These are phyloP conservation scores for Sechiopsis laciniata DNA, from an alignment of 306 rosid genomes.

Conservation along the genomic window DNA sequence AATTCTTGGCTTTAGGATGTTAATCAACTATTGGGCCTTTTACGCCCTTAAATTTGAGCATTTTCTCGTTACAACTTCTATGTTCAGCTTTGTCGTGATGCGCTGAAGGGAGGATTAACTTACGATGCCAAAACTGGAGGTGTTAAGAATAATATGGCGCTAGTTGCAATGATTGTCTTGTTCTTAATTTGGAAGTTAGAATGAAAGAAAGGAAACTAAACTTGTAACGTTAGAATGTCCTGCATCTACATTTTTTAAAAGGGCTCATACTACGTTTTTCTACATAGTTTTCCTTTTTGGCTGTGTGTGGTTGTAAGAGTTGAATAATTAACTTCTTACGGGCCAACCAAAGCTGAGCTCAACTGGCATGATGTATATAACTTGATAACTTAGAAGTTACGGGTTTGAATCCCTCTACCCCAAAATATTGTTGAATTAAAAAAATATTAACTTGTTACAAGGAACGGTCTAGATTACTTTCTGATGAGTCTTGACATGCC, in stretches of 20 bases:
- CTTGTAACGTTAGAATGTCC: not conserved
- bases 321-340: not conserved
- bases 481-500: conserved; percentile 8
- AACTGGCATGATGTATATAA: no score
- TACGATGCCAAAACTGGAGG: not conserved
- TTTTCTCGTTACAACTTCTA: not conserved
- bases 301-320: not conserved
- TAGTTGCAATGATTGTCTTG: not conserved
- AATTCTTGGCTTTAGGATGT: not conserved
- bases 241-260: not conserved
- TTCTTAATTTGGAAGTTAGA: not conserved
- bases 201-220: not conserved
- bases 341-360: no score
- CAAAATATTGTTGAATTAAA: no score
- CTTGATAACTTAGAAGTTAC: no score
- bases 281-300: not conserved
- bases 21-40: not conserved
- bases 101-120: not conserved
- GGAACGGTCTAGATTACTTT: conserved; percentile 3
- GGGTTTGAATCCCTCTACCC: no score
- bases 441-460: not conserved
- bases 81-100: not conserved
- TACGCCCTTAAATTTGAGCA: not conserved
- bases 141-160: not conserved
- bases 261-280: not conserved